Base-by-base conservation (phyloP, 495 filamentous ascomycete genomes). In the Penicillium herquei region DNA sequence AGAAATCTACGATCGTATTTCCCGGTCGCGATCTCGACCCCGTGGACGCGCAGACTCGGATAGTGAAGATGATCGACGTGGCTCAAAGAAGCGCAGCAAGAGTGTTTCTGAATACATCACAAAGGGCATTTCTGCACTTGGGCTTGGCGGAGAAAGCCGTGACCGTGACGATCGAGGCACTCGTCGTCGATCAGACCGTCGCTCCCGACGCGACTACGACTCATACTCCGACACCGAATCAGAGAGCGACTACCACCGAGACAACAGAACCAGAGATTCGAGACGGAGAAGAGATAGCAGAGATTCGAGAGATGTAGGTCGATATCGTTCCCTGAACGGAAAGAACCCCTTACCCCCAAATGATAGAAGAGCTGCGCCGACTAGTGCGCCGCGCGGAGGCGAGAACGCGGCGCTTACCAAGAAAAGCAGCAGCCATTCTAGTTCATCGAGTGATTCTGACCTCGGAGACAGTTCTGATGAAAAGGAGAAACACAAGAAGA, bases 401-500 rank as follows among this genome's bases (percentile, higher is more conserved):
- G 47, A 49, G 4, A 8, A 33, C n/a, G 33, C 32, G 18, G 32
- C 32, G 32, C 0, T 13, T 11, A 35, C 34, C 3, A 51, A 30
- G 26, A 18, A 32, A 10, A 9, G 35, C 49, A 43, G 83, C 84
- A 48, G 84, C 83, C 66, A 91, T 68, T 57, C 50, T 11, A 54
- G 51, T 45, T 65, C 62, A 12, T 73, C 77, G 59, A 81, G 78
- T 61, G 81, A 83, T 67, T 82, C 79, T 68, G 81, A 84, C 78
- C 72, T 86, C 54, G 87, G 85, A 57, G 83, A 84, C 66, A 91
- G 87, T 70, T 85, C 87, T 61, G 89, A 91, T 63, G 89, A 96
- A 68, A 85, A 86, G 67, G 82, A 86, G 62, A 75, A 81, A 56
- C 78, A 80, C 21, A 91, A 85, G 74, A 90, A 92, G 70, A 82